Base-by-base conservation (phyloP, 257 asterid species). In the Forsythia viridissima region DNA sequence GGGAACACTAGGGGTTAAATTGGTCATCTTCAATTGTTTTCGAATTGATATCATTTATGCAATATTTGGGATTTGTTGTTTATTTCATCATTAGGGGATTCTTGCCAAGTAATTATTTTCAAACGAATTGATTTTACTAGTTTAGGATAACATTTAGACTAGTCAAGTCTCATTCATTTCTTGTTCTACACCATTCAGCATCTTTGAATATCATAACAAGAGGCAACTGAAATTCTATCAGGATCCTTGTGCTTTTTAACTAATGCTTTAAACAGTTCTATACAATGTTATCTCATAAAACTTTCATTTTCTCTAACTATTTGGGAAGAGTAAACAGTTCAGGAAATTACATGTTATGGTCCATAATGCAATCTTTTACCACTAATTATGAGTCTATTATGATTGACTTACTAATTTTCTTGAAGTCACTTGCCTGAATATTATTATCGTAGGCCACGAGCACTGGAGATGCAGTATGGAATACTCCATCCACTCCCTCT, bases 391-490 rank as follows among this genome's bases (percentile, higher is more conserved):
- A 30, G 34, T 30, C 34, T 30, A 30, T 30, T 30, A 30, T 30
- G 34, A 30, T 30, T 30, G 34, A 30, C 34, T 30, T 30, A 1
- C 34, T 30, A n/a, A 55, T 24, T 55, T 55, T 55, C 9, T 55
- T 55, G 63, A 55, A 55, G 24, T 55, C 7, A 57, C 87, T 80
- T 74, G 84, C 97, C 97, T 89, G 87, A 69, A 93, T 59, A 37
- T 90, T 84, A 65, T 91, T 80, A 82, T 92, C 94, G 8, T 79
- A 72, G 2, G 93, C 80, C 12, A 91, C 95, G 18, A 89, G 86
- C 77, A 96, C 98, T 4, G 97, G 99, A 24, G 99, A 91, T 2
- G 98, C 96, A 3, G 97, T 88, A 83, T 96, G 98, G 87, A 96
- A 93, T 4, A 96, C 98, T 34, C 99, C 98, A 43, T 93, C 90